Percentiles rank a stretch among this genome's conserved stretches.
Conservation (phyloP, 257 asterid genomes). For the Cinchona pubescens region DNA sequence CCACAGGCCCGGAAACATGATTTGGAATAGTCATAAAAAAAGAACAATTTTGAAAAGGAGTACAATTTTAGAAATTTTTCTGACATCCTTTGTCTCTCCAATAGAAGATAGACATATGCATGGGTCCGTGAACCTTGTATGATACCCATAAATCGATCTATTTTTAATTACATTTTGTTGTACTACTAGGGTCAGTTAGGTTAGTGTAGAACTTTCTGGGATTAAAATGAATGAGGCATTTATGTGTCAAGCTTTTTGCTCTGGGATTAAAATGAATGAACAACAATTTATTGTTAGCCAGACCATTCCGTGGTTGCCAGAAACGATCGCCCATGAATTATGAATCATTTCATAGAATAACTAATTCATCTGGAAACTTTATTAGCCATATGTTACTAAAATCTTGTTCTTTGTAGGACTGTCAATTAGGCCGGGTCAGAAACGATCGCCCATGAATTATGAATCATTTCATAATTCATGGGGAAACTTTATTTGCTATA, state of each 20-base stretch:
- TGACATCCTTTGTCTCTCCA: neutral
- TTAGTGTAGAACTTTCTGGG: neutral
- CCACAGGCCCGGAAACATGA: too few relatives aligned
- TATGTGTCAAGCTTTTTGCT: too few relatives aligned
- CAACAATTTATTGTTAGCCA: neutral
- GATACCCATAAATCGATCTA: neutral
- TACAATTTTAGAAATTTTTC: too few relatives aligned
- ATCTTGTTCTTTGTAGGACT: too few relatives aligned
- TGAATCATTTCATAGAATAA: neutral
- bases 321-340: neutral
- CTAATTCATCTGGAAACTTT: neutral
- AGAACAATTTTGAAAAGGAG: too few relatives aligned
- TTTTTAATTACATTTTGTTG: neutral
- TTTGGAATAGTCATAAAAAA: too few relatives aligned
- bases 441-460: neutral
- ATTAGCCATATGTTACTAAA: neutral
- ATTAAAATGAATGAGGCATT: neutral
- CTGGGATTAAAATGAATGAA: too few relatives aligned
- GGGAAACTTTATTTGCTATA: too few relatives aligned
- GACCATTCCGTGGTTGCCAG: neutral
- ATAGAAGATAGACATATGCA: too few relatives aligned
- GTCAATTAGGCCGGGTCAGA: too few relatives aligned
- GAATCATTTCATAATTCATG: neutral
- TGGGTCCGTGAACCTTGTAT: neutral
- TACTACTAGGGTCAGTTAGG: neutral